Conservation (phyloP, 768 basidiomycete genomes). For the Amanita jacksonii region DNA sequence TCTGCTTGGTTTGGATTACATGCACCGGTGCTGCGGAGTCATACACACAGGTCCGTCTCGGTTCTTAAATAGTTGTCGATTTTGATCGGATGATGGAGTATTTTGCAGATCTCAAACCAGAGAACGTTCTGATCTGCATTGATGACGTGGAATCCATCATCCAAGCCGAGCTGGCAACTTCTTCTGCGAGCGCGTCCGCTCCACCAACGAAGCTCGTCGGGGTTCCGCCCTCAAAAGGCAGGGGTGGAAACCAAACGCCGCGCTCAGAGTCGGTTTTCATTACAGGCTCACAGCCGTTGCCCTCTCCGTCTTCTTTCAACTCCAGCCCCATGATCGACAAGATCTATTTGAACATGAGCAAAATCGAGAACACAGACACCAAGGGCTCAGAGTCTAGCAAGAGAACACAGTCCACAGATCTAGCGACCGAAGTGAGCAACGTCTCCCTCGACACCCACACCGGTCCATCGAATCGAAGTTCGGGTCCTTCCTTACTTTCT, state of each 20-base stretch:
- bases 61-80: neutral
- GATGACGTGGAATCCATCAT: conserved; percentile 96
- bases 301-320: conserved; percentile 69
- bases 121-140: conserved; percentile 95
- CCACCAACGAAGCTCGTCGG: conserved; percentile 71
- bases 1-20: conserved; percentile 91
- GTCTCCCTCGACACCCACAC: conserved; percentile 27
- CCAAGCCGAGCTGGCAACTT: conserved; percentile 59
- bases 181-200: conserved; percentile 33
- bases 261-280: conserved; percentile 70
- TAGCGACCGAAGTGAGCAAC: conserved; percentile 29
- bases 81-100: neutral
- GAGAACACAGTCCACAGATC: conserved; percentile 21
- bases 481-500: conserved; percentile 65
- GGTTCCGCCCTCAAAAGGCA: conserved; percentile 85
- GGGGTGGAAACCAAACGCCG: conserved; percentile 95
- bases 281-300: conserved; percentile 89
- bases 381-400: conserved; percentile 15
- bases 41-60: conserved; percentile 71
- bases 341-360: conserved; percentile 88
- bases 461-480: conserved; percentile 7
- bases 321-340: conserved; percentile 71
- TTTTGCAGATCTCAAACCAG: conserved; percentile 80
- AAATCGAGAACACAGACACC: conserved; percentile 50
- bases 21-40: conserved; percentile 94